A percentile compares a stretch with the other conserved stretches of the same genome.
These are phyloP conservation scores for Debaryomyces coudertii DNA, from an alignment of 1,139 yeast species.

Conservation along the genomic window DNA sequence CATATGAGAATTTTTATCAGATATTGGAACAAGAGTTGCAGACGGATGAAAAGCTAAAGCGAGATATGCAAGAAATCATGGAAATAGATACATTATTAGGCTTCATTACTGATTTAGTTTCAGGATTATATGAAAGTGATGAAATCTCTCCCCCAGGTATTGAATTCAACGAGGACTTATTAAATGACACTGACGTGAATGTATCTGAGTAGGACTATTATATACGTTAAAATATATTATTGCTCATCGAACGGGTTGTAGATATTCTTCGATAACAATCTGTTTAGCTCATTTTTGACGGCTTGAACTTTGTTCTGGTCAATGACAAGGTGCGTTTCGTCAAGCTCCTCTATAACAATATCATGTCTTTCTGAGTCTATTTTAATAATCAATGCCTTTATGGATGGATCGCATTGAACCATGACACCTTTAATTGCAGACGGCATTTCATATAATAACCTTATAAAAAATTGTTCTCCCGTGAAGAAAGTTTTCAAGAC, in stretches of 20 bases:
- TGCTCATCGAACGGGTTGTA: slow-evolving; percentile 84
- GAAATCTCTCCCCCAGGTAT: slow-evolving; percentile 12
- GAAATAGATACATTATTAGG: slow-evolving; percentile 60
- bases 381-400: slow-evolving; percentile 79
- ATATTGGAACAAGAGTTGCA: slow-evolving; percentile 20
- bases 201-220: slow-evolving; percentile 6
- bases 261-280: slow-evolving; percentile 75
- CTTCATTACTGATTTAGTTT: slow-evolving; percentile 34
- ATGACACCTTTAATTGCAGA: slow-evolving; percentile 51
- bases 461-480: background rate
- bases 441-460: slow-evolving; percentile 34
- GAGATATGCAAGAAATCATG: slow-evolving; percentile 42
- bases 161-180: slow-evolving; percentile 29
- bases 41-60: slow-evolving; percentile 19
- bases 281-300: slow-evolving; percentile 76
- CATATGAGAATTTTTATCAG: slow-evolving; percentile 37
- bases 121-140: slow-evolving; percentile 25
- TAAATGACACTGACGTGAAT: slow-evolving; percentile 19
- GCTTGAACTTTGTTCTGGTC: slow-evolving; percentile 74
- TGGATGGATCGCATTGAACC: slow-evolving; percentile 82
- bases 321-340: slow-evolving; percentile 84
- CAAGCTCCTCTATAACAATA: slow-evolving; percentile 80
- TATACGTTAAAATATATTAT: slow-evolving; percentile 21
- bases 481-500: background rate
- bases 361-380: slow-evolving; percentile 76